Conservation (phyloP, 2,329 filamentous ascomycete species). For the Dactylellina drechsleri region DNA sequence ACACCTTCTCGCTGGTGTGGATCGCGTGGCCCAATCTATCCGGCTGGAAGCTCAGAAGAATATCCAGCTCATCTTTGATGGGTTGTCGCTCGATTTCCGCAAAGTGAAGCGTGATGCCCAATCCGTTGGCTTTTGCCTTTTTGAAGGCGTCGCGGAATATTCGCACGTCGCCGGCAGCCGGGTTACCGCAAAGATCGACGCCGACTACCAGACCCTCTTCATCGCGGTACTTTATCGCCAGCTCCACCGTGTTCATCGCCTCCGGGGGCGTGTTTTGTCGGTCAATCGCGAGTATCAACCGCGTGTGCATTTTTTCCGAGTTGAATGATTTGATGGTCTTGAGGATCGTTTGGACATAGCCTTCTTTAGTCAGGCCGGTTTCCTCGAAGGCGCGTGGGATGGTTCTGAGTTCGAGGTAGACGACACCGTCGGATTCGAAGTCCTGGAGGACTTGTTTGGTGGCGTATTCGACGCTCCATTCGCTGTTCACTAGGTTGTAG, state of each 20-base stretch:
- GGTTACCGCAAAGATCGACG: conserved; percentile 82
- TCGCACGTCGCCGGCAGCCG: conserved; percentile 69
- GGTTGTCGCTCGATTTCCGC: conserved; percentile 73
- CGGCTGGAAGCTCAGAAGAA: conserved; percentile 73
- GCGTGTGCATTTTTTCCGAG: conserved; percentile 67
- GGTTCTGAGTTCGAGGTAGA: conserved; percentile 82
- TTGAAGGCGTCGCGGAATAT: conserved; percentile 71
- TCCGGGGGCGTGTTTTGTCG: conserved; percentile 70
- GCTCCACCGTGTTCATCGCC: conserved; percentile 72
- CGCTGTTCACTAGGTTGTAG: conserved; percentile 76
- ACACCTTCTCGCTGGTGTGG: conserved; percentile 73
- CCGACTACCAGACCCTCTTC: conserved; percentile 72
- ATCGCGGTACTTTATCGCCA: conserved; percentile 68
- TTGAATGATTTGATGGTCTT: conserved; percentile 70
- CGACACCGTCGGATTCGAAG: conserved; percentile 76
- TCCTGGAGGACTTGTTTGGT: conserved; percentile 73
- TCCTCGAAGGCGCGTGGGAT: conserved; percentile 74
- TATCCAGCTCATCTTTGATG: conserved; percentile 70
- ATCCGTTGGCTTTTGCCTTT: conserved; percentile 67
- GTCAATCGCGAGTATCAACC: conserved; percentile 79
- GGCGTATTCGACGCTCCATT: conserved; percentile 69
- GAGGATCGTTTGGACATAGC: conserved; percentile 75
- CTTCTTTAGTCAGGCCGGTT: conserved; percentile 68
- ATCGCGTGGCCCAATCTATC: conserved; percentile 81
- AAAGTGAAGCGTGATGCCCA: conserved; percentile 80